Evolutionary conservation across 1,284 basidiomycete species (phyloP), one percentile per base, ranked within the genome.

Genomic region (Apiotrichum akiyoshidainum): DNA sequence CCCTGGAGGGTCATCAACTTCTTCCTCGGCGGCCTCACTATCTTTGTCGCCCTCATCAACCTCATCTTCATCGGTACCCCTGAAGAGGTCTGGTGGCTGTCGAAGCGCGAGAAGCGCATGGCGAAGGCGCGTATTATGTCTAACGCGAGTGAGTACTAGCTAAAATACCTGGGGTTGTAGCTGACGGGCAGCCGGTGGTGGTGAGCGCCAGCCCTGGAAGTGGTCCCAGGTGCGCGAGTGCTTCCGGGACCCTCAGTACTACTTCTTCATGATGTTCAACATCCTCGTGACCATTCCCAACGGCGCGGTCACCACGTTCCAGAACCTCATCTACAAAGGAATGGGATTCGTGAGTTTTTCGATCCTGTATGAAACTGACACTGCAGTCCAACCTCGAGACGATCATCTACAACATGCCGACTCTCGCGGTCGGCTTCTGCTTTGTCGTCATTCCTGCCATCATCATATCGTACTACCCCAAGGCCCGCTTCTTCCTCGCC

Each of bases 191-290:
- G 26, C 57, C 31, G 57, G 57, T 19, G 41, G 50, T 13, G 57
- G 57, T 17, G 59, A 56, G 14, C 61, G 62, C 42, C 68, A 70
- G 52, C 57, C 59, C 2, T 69, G 68, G 68, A 62, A 62, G 41
- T 67, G 65, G 68, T 37, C 40, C n/a, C 67, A 68, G 58, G 65
- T 66, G 21, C 46, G 42, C 17, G 69, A 70, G 55, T 68, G 65
- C 55, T 59, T 70, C 59, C 39, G 54, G 8, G 69, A 71, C 62
- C 67, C 65, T 1, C 67, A 68, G 55, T 66, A 55, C 54, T 71
- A 58, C 48, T 16, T 22, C 12, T 63, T 57, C 46, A 16, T 52
- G 26, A 19, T 46, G n/a, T 46, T 58, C 42, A 40, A 40, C 21
- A 5, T 50, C 10, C 17, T 35, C n/a, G 11, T 12, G 13, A 35